phyloP scores from a whole-genome alignment of 2,329 filamentous ascomycete species.

The Ophiostoma novo-ulmi region DNA sequence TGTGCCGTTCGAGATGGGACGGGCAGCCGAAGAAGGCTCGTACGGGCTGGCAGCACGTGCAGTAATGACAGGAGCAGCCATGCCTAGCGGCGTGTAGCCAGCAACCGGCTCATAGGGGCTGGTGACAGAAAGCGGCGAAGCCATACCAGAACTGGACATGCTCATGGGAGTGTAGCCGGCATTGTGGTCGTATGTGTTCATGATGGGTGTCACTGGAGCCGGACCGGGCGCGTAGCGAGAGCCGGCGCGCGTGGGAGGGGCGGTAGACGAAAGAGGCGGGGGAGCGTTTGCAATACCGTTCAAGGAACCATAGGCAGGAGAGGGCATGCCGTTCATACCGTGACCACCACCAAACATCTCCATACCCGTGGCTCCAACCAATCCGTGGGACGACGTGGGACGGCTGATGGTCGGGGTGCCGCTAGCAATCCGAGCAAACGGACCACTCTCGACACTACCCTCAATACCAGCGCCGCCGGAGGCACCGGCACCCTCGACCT shows the following conservation, averaged over 20 bases:
- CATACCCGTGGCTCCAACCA: constrained; percentile 49
- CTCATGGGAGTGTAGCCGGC: constrained; percentile 19
- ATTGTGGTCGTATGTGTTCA: constrained; percentile 27
- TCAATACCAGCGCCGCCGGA: constrained; percentile 50
- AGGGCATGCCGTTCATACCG: constrained; percentile 28
- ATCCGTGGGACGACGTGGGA: constrained; percentile 59
- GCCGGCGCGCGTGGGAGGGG: constrained; percentile 40
- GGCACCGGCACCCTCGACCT: constrained; percentile 60
- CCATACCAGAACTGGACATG: constrained; percentile 10
- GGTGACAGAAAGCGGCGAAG: constrained; percentile 15
- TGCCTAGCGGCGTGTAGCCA: constrained; percentile 30
- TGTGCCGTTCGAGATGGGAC: neutral
- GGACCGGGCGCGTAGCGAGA: constrained; percentile 48
- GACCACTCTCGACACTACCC: constrained; percentile 59
- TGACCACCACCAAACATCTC: constrained; percentile 64
- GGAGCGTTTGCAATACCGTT: constrained; percentile 26
- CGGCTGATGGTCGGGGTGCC: constrained; percentile 70
- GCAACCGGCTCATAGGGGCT: constrained; percentile 31
- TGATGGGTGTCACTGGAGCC: constrained; percentile 8
- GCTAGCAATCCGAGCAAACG: constrained; percentile 77
- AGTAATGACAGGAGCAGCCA: constrained; percentile 1
- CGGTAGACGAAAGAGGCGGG: constrained; percentile 32
- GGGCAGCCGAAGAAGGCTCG: constrained; percentile 23
- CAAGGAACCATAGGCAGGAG: constrained; percentile 34
- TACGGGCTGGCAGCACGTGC: constrained; percentile 27